Conservation (phyloP, 1,139 yeast genomes). For the Citeromyces hawaiiensis region DNA sequence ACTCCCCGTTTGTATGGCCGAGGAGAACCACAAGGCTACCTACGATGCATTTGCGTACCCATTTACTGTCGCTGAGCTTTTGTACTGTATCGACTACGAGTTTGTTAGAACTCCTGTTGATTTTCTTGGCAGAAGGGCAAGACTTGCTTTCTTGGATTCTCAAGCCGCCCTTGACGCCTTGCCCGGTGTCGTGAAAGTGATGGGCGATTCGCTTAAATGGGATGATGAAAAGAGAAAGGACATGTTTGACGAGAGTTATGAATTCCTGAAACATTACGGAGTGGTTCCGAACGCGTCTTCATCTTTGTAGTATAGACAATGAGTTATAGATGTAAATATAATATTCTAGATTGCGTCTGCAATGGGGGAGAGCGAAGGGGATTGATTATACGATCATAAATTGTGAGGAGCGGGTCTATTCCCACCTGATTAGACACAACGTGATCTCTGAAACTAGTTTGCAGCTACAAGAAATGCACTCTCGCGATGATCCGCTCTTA, state of each 20-base stretch:
- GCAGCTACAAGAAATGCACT: no score
- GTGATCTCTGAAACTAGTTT: no score
- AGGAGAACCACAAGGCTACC: slow-evolving; percentile 20
- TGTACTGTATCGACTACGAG: slow-evolving; percentile 72
- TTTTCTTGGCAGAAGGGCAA: slow-evolving; percentile 85
- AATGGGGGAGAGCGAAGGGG: no score
- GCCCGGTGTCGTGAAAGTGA: slow-evolving; percentile 75
- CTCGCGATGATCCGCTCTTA: no score
- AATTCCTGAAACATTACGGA: slow-evolving; percentile 50
- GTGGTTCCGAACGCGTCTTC: slow-evolving; percentile 9
- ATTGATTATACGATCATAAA: no score
- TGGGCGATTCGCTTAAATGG: slow-evolving; percentile 78
- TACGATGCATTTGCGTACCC: slow-evolving; percentile 64
- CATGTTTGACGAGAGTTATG: slow-evolving; percentile 40
- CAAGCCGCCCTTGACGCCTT: slow-evolving; percentile 72
- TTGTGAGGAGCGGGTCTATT: no score
- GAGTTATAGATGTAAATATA: no score
- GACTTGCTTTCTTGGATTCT: slow-evolving; percentile 86
- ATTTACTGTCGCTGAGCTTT: slow-evolving; percentile 83
- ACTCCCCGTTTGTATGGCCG: slow-evolving; percentile 38
- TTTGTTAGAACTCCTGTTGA: slow-evolving; percentile 82
- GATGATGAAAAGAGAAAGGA: slow-evolving; percentile 39
- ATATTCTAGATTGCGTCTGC: no score
- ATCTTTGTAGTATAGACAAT: slow-evolving; percentile 5
- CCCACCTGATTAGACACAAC: no score